Evolutionary conservation across 805 yeast species (phyloP).

Genomic region (Ogataea methylovora): DNA sequence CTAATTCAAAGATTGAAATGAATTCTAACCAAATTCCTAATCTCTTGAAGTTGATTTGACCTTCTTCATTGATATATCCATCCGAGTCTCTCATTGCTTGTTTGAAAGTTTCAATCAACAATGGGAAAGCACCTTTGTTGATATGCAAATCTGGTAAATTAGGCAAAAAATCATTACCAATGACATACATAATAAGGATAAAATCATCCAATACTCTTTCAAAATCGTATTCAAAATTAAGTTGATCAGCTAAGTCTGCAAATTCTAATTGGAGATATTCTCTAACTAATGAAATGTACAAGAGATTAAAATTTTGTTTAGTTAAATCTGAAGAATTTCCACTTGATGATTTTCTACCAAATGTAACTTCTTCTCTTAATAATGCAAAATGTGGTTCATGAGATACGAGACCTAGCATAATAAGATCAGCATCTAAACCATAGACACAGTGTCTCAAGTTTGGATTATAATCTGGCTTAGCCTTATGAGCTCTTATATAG

Average conservation of each 20-base stretch:
- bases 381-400: constrained; percentile 96
- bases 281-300: constrained; percentile 82
- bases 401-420: constrained; percentile 83
- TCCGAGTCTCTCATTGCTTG: constrained; percentile 64
- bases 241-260: constrained; percentile 52
- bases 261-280: constrained; percentile 90
- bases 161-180: constrained; percentile 97
- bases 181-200: constrained; percentile 83
- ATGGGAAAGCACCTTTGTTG: constrained; percentile 96
- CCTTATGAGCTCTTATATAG: constrained; percentile 70
- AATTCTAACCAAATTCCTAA: constrained; percentile 69
- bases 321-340: constrained; percentile 40
- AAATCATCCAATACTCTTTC: constrained; percentile 91
- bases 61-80: constrained; percentile 80
- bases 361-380: constrained; percentile 90
- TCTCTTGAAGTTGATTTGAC: constrained; percentile 69
- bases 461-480: constrained; percentile 66
- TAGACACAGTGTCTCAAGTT: constrained; percentile 89
- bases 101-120: constrained; percentile 81
- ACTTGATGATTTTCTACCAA: constrained; percentile 45
- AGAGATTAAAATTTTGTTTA: constrained; percentile 71
- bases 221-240: constrained; percentile 69
- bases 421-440: constrained; percentile 94
- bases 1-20: constrained; percentile 72
- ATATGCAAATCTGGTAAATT: constrained; percentile 89